Evolutionary conservation across 768 basidiomycete species (phyloP).

Genomic region (Tulasnella sp.): DNA sequence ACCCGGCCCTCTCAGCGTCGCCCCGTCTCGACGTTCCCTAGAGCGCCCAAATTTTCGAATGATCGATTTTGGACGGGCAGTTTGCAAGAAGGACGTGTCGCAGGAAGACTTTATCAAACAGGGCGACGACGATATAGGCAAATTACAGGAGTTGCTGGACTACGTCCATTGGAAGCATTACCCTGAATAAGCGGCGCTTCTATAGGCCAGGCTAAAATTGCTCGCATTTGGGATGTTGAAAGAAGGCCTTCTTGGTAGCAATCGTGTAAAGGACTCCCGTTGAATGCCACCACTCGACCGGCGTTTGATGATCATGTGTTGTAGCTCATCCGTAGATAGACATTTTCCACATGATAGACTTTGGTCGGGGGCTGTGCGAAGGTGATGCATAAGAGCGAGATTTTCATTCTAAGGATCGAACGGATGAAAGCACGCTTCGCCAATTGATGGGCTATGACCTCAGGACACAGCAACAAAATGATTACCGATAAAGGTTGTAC

Average conservation of each 20-base stretch:
- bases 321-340: no score
- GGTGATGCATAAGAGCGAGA: no score
- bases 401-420: neutral
- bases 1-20: conserved; percentile 17
- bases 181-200: no score
- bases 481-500: no score
- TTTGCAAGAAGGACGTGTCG: neutral
- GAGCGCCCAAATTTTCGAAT: conserved; percentile 5
- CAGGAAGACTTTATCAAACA: neutral
- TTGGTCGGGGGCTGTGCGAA: neutral
- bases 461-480: no score
- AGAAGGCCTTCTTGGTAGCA: no score
- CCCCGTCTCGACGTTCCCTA: conserved; percentile 1
- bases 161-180: neutral
- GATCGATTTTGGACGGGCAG: conserved; percentile 19
- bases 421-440: neutral
- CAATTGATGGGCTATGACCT: no score
- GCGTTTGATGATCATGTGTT: no score
- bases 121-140: neutral
- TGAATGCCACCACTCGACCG: no score
- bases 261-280: neutral
- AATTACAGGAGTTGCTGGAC: neutral
- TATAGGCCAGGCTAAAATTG: no score
- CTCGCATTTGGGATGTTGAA: no score
- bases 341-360: conserved; percentile 10